These are phyloP conservation scores for Candida hungchunana DNA, from an alignment of 805 yeast genomes.

Conservation along the genomic window DNA sequence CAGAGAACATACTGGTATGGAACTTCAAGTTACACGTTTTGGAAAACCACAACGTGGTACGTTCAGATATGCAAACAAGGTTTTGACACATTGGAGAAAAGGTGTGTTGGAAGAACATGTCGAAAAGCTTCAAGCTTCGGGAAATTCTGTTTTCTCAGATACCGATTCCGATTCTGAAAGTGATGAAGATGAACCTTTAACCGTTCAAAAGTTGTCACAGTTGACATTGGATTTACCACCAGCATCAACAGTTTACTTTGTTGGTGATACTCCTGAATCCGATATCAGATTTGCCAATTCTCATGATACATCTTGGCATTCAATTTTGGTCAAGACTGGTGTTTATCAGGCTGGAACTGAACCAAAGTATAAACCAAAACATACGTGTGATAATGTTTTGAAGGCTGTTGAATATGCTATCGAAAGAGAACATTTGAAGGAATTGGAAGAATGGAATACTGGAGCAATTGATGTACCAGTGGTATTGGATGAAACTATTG, in stretches of 20 bases:
- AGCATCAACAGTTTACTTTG: constrained; percentile 82
- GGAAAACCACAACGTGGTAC: constrained; percentile 92
- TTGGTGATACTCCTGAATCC: constrained; percentile 87
- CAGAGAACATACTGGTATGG: constrained; percentile 80
- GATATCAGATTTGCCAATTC: constrained; percentile 86
- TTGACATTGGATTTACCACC: constrained; percentile 62
- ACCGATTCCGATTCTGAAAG: constrained; percentile 26
- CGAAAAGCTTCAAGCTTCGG: constrained; percentile 39
- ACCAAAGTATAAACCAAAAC: constrained; percentile 78
- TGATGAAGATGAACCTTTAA: constrained; percentile 40
- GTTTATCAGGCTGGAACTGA: constrained; percentile 77
- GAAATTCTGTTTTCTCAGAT: constrained; percentile 26
- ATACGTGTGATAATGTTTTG: constrained; percentile 65
- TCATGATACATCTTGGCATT: constrained; percentile 80
- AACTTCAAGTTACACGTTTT: constrained; percentile 73
- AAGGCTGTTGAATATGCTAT: constrained; percentile 82
- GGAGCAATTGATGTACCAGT: constrained; percentile 50
- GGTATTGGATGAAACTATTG: constrained; percentile 37
- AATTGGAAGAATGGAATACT: constrained; percentile 70
- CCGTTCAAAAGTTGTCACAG: constrained; percentile 41
- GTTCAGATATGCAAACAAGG: constrained; percentile 76
- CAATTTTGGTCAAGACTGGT: constrained; percentile 82
- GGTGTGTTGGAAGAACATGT: constrained; percentile 73
- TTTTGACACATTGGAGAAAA: constrained; percentile 72
- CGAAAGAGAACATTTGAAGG: constrained; percentile 72